Percentiles rank a stretch among this genome's conserved stretches.
phyloP scores from a whole-genome alignment of 164 flowering plant genomes.

The Tetrastigma voinierianum region DNA sequence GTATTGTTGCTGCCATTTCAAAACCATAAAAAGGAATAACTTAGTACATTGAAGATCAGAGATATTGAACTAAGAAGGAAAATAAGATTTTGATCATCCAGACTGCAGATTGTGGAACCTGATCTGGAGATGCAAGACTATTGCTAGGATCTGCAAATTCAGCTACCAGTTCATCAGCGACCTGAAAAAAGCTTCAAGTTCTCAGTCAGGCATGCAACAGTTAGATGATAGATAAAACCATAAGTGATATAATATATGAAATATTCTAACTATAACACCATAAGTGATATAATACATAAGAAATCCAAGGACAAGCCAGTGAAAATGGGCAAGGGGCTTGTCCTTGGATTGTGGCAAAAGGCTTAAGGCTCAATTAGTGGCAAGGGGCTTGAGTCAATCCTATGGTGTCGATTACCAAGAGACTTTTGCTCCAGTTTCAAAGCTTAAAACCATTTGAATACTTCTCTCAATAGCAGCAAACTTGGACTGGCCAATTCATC shows the following conservation, averaged over 20 bases:
- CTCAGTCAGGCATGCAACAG: conserved; percentile 8
- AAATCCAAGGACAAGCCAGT: no score
- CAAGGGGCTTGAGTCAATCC: no score
- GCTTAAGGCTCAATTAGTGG: no score
- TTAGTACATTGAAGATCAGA: not conserved
- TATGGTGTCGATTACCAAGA: no score
- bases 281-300: no score
- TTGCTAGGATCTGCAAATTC: conserved; percentile 65
- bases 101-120: conserved; percentile 37
- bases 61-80: not conserved
- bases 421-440: no score
- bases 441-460: no score
- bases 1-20: conserved; percentile 47
- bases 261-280: not conserved
- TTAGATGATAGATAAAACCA: not conserved
- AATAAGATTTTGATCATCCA: not conserved
- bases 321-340: no score
- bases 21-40: not conserved
- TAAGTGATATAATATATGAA: not conserved
- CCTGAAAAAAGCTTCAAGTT: conserved; percentile 41
- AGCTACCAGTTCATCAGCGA: conserved; percentile 87
- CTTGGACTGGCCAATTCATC: no score
- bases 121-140: conserved; percentile 51
- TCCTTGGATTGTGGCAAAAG: no score
- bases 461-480: no score